Base-by-base conservation (phyloP, 2,329 filamentous ascomycete species). In the Colletotrichum orbiculare region DNA sequence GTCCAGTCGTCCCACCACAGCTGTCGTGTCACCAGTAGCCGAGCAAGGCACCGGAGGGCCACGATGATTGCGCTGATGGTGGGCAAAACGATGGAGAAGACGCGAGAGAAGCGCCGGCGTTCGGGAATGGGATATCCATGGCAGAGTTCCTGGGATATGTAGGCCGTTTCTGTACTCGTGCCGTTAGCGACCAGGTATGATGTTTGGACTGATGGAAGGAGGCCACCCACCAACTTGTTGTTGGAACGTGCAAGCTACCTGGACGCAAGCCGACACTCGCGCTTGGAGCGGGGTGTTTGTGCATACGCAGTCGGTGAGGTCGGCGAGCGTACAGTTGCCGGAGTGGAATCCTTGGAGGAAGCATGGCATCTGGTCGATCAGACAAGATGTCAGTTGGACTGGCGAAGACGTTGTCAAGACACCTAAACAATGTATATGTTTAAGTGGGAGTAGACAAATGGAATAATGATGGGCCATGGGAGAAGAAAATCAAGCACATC, bases 1-100 rank as follows among this genome's bases (percentile, higher is more conserved):
- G 50, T 60, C 55, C 59, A 57, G 8, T 68, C 66, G 33, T 68
- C 64, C 66, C 66, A 67, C 66, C 66, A 68, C 5, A 67, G 43
- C 9, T 37, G 34, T 5, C 43, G 58, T 3, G 66, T 56, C 4
- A 58, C 47, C 1, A 41, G 42, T 11, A 57, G 34, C 34, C 66
- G 50, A 2, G 64, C 59, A 6, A 60, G 13, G 6, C 58, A 68
- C 4, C 66, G 46, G 2, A 68, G 64, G 4, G 37, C 34, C 1
- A 68, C 66, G 4, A 46, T 47, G 6, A 49, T n/a, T 6, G 48
- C 17, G 17, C 54, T 66, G 10, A 68, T 25, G 5, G 35, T 6
- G 2, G 60, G 54, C 6, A 66, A 39, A 1, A 46, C 50, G 34
- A 67, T 47, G 25, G 66, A 55, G 4, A 59, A 60, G 2, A 66